Conservation (phyloP, 352 stramenopile genomes). For the Blastocystis sp. region DNA sequence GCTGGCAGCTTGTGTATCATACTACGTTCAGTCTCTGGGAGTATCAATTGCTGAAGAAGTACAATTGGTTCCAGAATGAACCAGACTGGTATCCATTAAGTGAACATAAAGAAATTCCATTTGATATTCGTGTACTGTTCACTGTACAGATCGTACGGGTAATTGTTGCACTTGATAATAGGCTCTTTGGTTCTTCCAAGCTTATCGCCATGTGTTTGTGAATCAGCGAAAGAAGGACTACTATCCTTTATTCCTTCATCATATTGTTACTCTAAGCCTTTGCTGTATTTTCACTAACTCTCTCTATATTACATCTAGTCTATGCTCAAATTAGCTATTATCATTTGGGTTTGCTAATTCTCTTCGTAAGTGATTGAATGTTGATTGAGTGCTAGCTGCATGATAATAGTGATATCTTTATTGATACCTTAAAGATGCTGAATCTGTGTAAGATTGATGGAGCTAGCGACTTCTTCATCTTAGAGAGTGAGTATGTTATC, state of each 20-base stretch:
- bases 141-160: slow-evolving; percentile 45
- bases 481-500: slow-evolving; percentile 4
- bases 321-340: slow-evolving; percentile 32
- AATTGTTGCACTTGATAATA: not conserved
- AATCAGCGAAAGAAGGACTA: slow-evolving; percentile 68
- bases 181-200: slow-evolving; percentile 61
- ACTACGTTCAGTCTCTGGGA: slow-evolving; percentile 34
- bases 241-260: slow-evolving; percentile 60
- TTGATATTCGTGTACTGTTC: slow-evolving; percentile 33
- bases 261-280: slow-evolving; percentile 52
- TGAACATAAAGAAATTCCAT: not conserved
- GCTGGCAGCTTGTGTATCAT: slow-evolving; percentile 64
- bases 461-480: slow-evolving; percentile 28
- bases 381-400: slow-evolving; percentile 22
- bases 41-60: slow-evolving; percentile 16
- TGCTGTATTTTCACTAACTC: slow-evolving; percentile 20
- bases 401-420: slow-evolving; percentile 61
- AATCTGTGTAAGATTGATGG: slow-evolving; percentile 54
- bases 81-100: not conserved
- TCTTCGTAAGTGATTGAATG: slow-evolving; percentile 1
- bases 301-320: not conserved
- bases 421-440: slow-evolving; percentile 62
- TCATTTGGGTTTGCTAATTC: slow-evolving; percentile 37
- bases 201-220: slow-evolving; percentile 53
- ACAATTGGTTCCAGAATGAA: slow-evolving; percentile 55